Percentiles rank a stretch among this genome's conserved stretches.
Evolutionary conservation across 495 filamentous ascomycete species (phyloP).

Genomic region (Penicillium soppii): DNA sequence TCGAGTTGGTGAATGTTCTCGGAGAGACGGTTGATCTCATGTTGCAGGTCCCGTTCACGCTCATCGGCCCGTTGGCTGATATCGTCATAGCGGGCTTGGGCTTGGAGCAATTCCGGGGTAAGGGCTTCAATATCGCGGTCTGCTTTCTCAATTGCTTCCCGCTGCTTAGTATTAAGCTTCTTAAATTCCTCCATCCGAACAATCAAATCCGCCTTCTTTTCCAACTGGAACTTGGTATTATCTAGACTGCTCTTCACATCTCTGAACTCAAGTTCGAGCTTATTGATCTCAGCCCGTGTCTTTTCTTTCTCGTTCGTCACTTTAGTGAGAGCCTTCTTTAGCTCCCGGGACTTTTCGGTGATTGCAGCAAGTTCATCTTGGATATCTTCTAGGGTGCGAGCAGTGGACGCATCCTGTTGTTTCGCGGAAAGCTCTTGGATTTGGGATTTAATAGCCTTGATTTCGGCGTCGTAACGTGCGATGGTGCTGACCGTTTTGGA

Average conservation of each 20-base stretch:
- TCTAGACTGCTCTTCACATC: slow-evolving; percentile 68
- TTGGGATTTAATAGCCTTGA: slow-evolving; percentile 64
- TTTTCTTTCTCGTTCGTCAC: slow-evolving; percentile 69
- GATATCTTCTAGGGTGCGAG: slow-evolving; percentile 77
- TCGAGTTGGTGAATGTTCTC: slow-evolving; percentile 75
- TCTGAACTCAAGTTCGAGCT: slow-evolving; percentile 68
- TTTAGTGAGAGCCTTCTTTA: slow-evolving; percentile 61
- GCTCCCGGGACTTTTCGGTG: slow-evolving; percentile 62
- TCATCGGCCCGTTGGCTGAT: slow-evolving; percentile 66
- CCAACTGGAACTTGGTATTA: slow-evolving; percentile 68
- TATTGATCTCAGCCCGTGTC: slow-evolving; percentile 61
- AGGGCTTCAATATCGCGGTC: slow-evolving; percentile 71
- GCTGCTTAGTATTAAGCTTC: slow-evolving; percentile 63
- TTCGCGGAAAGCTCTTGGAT: slow-evolving; percentile 69
- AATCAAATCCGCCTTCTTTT: slow-evolving; percentile 68
- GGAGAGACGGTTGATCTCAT: slow-evolving; percentile 66
- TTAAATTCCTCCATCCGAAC: slow-evolving; percentile 71
- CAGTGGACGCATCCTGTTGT: slow-evolving; percentile 61
- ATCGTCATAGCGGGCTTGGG: slow-evolving; percentile 72
- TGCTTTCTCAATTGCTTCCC: slow-evolving; percentile 60
- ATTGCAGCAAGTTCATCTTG: slow-evolving; percentile 68
- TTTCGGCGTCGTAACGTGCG: slow-evolving; percentile 66
- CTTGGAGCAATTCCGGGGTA: slow-evolving; percentile 69
- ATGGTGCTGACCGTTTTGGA: slow-evolving; percentile 76
- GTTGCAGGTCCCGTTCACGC: slow-evolving; percentile 71